Percentiles rank a stretch among this genome's conserved stretches.
Evolutionary conservation across 2,329 filamentous ascomycete species (phyloP).

Genomic region (Talaromyces albobiverticillius): DNA sequence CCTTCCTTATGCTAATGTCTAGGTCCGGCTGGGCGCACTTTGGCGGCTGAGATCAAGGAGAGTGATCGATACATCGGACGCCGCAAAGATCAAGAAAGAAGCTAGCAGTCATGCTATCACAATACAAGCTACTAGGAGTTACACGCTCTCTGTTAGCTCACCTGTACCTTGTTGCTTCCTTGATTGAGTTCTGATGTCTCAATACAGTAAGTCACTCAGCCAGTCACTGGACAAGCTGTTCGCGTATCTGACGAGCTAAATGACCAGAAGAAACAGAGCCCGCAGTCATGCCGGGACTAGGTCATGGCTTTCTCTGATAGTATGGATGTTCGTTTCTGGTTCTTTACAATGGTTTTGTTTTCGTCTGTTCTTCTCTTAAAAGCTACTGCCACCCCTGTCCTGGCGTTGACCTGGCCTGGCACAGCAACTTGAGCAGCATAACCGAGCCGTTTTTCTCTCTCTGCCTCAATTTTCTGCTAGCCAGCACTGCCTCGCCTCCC

Average conservation of each 20-base stretch:
- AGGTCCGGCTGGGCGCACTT: not conserved
- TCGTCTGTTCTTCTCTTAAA: not conserved
- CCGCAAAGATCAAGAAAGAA: not conserved
- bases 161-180: not conserved
- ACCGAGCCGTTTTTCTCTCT: not conserved
- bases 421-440: not conserved
- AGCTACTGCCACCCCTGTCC: not conserved
- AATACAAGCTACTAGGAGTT: no score
- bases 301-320: not conserved
- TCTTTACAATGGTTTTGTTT: no score
- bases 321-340: not conserved
- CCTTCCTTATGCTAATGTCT: not conserved
- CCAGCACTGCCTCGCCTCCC: constrained; percentile 5
- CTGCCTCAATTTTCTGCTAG: not conserved
- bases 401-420: not conserved
- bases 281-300: not conserved
- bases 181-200: not conserved
- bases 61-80: not conserved
- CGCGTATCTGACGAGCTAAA: not conserved
- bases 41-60: not conserved
- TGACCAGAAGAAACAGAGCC: not conserved
- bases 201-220: not conserved
- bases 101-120: not conserved
- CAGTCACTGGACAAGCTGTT: constrained; percentile 5
- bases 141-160: no score